phyloP scores from a whole-genome alignment of 75 land plant species.

The Adiantum capillusveneris region DNA sequence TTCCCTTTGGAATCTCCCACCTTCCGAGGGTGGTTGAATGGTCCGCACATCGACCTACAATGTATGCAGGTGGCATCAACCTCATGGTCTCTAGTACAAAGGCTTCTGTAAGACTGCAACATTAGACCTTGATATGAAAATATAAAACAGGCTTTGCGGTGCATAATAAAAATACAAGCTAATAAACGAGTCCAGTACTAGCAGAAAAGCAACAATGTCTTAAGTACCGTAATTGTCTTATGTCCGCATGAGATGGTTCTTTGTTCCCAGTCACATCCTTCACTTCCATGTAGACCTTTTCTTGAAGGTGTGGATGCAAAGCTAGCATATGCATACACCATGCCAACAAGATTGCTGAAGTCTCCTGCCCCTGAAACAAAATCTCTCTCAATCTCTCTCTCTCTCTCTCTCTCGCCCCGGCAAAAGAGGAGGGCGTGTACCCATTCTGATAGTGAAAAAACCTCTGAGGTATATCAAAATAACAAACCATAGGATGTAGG shows the following conservation, averaged over 20 bases:
- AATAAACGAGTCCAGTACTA: too few species aligned
- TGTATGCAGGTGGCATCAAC: slow-evolving; percentile 31
- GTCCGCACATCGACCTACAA: slow-evolving; percentile 29
- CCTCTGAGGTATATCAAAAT: too few species aligned
- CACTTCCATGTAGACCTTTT: slow-evolving; percentile 17
- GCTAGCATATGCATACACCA: slow-evolving; percentile 30
- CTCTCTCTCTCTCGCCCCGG: too few species aligned
- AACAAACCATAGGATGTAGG: too few species aligned
- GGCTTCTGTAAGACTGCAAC: slow-evolving; percentile 19
- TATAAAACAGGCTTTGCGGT: too few species aligned
- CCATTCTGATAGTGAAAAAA: too few species aligned
- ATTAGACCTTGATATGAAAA: too few species aligned
- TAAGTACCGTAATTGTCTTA: slow-evolving; percentile 21
- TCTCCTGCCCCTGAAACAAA: slow-evolving; percentile 40
- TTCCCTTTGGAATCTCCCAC: slow-evolving; percentile 20
- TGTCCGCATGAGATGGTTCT: slow-evolving; percentile 14
- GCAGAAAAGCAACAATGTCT: too few species aligned
- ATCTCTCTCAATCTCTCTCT: too few species aligned
- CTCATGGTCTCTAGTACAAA: slow-evolving; percentile 28
- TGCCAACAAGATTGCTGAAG: slow-evolving; percentile 25
- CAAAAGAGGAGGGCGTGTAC: too few species aligned
- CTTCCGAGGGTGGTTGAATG: slow-evolving; percentile 11
- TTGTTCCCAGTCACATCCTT: slow-evolving; percentile 13
- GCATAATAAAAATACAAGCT: too few species aligned
- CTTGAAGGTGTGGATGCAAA: slow-evolving; percentile 18